phyloP scores from a whole-genome alignment of 768 basidiomycete genomes.

The Pleurotus sapidus region DNA sequence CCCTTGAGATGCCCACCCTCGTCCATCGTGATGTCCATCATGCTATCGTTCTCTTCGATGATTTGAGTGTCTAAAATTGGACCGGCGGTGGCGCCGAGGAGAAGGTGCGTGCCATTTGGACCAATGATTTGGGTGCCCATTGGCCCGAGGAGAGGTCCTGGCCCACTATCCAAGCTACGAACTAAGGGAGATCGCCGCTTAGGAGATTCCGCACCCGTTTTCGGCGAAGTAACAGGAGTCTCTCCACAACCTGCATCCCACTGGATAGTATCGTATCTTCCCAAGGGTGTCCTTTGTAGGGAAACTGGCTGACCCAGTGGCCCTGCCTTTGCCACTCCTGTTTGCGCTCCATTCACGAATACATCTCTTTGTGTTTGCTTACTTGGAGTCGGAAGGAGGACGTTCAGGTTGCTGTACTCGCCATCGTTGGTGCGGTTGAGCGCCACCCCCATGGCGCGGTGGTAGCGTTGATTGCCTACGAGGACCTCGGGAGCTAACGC shows the following conservation, averaged over 20 bases:
- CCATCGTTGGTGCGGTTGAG: neutral
- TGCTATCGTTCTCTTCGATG: neutral
- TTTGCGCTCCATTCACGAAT: neutral
- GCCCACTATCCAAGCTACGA: neutral
- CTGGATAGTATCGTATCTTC: conserved; percentile 4
- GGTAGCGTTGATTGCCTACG: neutral
- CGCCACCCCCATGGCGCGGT: neutral
- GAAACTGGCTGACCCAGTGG: neutral
- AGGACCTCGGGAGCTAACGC: neutral
- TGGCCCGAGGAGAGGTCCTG: neutral
- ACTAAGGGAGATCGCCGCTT: neutral
- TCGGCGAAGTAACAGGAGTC: neutral
- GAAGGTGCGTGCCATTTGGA: conserved; percentile 1
- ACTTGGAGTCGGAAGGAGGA: neutral
- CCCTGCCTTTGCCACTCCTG: neutral
- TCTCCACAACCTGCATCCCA: conserved; percentile 7
- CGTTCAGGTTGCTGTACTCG: neutral
- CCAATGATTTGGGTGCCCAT: conserved; percentile 1
- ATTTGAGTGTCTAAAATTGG: conserved; percentile 4
- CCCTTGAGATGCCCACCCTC: neutral
- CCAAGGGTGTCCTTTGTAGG: neutral
- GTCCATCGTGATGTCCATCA: conserved; percentile 1
- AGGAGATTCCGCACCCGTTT: neutral
- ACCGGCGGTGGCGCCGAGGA: conserved; percentile 1
- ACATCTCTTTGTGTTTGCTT: neutral